phyloP scores from a whole-genome alignment of 345 rosid genomes.

The Populus deltoides region DNA sequence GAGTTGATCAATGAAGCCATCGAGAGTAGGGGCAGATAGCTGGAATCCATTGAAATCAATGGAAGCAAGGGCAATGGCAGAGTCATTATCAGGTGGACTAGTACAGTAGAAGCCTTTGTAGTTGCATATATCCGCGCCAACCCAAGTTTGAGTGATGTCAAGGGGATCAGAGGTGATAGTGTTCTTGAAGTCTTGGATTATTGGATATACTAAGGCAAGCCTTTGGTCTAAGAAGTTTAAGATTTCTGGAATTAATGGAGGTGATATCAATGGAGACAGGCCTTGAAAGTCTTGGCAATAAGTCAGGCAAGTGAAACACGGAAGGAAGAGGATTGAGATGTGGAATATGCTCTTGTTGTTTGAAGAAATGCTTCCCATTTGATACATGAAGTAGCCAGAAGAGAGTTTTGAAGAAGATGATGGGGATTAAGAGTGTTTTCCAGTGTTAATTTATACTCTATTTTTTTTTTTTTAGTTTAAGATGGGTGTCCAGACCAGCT shows the following conservation, averaged over 20 bases:
- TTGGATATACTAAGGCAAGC: conserved; percentile 16
- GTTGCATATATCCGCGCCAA: conserved; percentile 37
- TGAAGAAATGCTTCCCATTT: conserved; percentile 16
- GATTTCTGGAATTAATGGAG: background rate
- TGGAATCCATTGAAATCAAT: conserved; percentile 39
- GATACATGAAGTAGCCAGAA: background rate
- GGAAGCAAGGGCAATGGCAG: conserved; percentile 39
- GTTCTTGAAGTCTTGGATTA: conserved; percentile 36
- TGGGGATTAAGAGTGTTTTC: background rate
- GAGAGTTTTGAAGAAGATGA: background rate
- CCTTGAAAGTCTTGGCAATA: background rate
- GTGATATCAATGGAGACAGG: background rate
- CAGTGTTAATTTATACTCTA: background rate
- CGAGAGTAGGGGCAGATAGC: conserved; percentile 33
- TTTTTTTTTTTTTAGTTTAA: no score
- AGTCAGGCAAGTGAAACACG: background rate
- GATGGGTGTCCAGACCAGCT: no score
- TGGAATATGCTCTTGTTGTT: conserved; percentile 1
- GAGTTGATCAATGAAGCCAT: conserved; percentile 43
- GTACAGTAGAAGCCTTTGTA: conserved; percentile 44
- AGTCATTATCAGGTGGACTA: conserved; percentile 34
- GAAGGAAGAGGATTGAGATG: background rate
- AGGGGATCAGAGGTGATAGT: conserved; percentile 36
- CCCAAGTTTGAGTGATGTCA: conserved; percentile 34
- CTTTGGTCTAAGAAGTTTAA: conserved; percentile 33